Conservation (phyloP, 768 basidiomycete species). For the Serendipita sp. region DNA sequence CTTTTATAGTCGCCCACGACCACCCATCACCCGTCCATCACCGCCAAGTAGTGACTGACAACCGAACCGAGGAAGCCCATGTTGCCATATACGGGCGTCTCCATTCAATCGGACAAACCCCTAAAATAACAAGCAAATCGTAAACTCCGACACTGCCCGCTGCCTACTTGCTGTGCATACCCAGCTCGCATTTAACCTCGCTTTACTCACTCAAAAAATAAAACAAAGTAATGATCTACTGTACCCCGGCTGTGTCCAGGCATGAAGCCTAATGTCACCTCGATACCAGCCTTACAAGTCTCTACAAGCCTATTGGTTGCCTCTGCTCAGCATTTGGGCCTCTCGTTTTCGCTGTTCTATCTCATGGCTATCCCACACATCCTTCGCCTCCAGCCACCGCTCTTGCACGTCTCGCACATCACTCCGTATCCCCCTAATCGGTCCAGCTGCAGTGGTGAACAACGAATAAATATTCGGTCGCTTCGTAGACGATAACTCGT, state of each 20-base stretch:
- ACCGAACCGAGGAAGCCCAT: neutral
- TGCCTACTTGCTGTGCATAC: too few relatives aligned
- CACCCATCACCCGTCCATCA: too few relatives aligned
- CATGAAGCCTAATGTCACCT: neutral
- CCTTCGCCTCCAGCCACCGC: slow-evolving; percentile 77
- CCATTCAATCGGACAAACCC: neutral
- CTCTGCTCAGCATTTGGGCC: slow-evolving; percentile 1
- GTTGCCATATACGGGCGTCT: neutral
- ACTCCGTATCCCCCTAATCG: slow-evolving; percentile 9
- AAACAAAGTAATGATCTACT: neutral
- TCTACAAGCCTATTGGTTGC: neutral
- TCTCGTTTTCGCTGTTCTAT: slow-evolving; percentile 55
- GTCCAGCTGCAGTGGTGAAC: slow-evolving; percentile 36
- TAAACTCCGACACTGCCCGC: too few relatives aligned
- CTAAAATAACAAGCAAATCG: too few relatives aligned
- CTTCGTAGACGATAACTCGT: slow-evolving; percentile 12
- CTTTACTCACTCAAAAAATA: neutral
- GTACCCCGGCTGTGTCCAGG: neutral
- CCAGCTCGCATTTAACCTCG: too few relatives aligned
- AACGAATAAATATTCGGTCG: slow-evolving; percentile 49
- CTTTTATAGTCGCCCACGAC: neutral
- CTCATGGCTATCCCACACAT: slow-evolving; percentile 73
- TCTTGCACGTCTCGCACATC: slow-evolving; percentile 74
- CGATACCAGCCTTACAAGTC: neutral
- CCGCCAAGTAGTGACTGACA: neutral